These are phyloP conservation scores for Phytophthora pluvialis DNA, from an alignment of 352 stramenopile genomes.

Conservation along the genomic window DNA sequence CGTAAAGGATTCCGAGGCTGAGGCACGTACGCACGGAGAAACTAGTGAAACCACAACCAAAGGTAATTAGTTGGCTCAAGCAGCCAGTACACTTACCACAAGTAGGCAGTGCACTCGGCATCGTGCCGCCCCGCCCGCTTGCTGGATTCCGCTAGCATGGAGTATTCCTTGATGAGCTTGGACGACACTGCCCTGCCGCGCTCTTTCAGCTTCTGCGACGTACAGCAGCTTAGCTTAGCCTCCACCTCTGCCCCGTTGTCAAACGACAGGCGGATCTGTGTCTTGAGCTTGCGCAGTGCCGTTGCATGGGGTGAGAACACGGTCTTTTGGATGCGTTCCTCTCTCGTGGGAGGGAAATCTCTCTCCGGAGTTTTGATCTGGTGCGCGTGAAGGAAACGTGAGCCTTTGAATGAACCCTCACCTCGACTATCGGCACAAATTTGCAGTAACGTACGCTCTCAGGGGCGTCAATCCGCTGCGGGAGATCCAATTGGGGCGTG, in stretches of 20 bases:
- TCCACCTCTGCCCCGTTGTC: slow-evolving; percentile 57
- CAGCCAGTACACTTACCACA: slow-evolving; percentile 53
- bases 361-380: slow-evolving; percentile 82
- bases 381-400: background rate
- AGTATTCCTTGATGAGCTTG: slow-evolving; percentile 84
- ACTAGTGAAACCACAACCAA: background rate
- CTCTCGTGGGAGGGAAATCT: slow-evolving; percentile 52
- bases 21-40: background rate
- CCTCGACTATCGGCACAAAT: background rate
- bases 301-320: slow-evolving; percentile 75
- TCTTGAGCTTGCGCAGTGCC: slow-evolving; percentile 55
- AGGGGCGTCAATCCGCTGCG: slow-evolving; percentile 77
- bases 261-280: slow-evolving; percentile 51
- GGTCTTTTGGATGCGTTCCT: slow-evolving; percentile 76
- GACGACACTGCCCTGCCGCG: slow-evolving; percentile 64
- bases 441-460: slow-evolving; percentile 46
- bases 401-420: background rate
- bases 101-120: slow-evolving; percentile 82
- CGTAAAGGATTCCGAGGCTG: slow-evolving; percentile 84
- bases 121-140: slow-evolving; percentile 85
- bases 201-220: slow-evolving; percentile 66
- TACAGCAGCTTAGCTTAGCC: slow-evolving; percentile 62
- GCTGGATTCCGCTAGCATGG: slow-evolving; percentile 84
- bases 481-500: slow-evolving; percentile 76
- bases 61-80: background rate